Conservation (phyloP, 768 basidiomycete species). For the Megacollybia marginata region DNA sequence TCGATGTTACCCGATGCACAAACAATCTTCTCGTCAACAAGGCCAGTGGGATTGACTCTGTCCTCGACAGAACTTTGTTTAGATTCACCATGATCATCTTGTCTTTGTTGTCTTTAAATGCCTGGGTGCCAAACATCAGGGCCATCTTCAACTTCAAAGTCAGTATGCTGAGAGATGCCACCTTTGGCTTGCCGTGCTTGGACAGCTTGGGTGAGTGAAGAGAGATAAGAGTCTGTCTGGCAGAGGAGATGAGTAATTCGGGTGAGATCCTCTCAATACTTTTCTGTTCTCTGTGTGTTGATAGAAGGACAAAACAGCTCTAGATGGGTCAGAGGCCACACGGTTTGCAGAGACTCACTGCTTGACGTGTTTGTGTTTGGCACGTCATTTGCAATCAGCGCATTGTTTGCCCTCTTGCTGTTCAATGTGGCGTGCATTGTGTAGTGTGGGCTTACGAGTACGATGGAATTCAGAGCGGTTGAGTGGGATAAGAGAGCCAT, state of each 20-base stretch:
- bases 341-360: conserved; percentile 86
- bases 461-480: too few species aligned
- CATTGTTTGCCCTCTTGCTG: conserved; percentile 87
- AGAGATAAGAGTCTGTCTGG: conserved; percentile 92
- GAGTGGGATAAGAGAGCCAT: conserved; percentile 83
- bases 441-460: conserved; percentile 74
- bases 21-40: conserved; percentile 79
- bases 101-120: conserved; percentile 71
- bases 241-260: conserved; percentile 93
- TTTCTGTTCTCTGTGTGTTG: conserved; percentile 84
- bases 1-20: conserved; percentile 93
- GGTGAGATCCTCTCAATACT: conserved; percentile 87
- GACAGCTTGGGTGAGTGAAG: conserved; percentile 91
- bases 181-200: conserved; percentile 82
- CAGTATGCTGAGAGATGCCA: conserved; percentile 30
- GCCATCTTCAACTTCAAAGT: conserved; percentile 60
- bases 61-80: conserved; percentile 96
- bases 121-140: conserved; percentile 83
- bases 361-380: conserved; percentile 94
- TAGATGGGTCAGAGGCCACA: conserved; percentile 70
- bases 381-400: conserved; percentile 83
- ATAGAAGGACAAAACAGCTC: conserved; percentile 59
- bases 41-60: conserved; percentile 77
- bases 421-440: conserved; percentile 88
- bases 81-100: conserved; percentile 97